A percentile compares a stretch with the other conserved stretches of the same genome.
phyloP scores from a whole-genome alignment of 768 basidiomycete species.

The Termitomyces sp. region DNA sequence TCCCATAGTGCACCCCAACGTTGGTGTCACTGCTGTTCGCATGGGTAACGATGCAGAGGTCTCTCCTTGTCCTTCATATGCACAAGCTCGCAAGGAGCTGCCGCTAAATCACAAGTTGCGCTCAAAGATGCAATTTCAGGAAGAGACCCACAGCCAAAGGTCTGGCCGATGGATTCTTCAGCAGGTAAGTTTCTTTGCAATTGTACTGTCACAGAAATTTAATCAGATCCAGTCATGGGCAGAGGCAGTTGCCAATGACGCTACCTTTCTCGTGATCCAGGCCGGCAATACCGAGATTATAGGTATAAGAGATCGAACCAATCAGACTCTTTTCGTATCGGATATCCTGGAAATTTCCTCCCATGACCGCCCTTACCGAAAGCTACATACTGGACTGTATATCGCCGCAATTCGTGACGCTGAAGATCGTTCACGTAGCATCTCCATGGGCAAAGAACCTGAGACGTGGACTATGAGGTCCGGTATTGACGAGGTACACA shows the following conservation, averaged over 20 bases:
- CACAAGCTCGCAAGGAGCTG: background rate
- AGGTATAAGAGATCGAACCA: background rate
- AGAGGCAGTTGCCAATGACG: background rate
- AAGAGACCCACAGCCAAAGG: background rate
- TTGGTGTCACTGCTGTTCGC: background rate
- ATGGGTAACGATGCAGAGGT: background rate
- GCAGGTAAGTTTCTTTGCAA: background rate
- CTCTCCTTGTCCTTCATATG: background rate
- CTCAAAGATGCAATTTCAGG: background rate
- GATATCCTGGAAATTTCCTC: background rate
- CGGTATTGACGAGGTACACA: background rate
- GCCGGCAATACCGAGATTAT: background rate
- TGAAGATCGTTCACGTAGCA: background rate
- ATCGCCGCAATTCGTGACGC: background rate
- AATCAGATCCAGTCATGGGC: background rate
- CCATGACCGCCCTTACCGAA: background rate
- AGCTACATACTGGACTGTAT: slow-evolving; percentile 5
- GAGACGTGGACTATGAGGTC: background rate
- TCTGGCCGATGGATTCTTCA: background rate
- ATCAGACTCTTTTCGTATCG: background rate
- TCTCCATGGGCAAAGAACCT: background rate
- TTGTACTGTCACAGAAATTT: background rate
- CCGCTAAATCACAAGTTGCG: too few relatives aligned
- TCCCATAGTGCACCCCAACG: background rate
- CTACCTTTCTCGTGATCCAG: background rate